phyloP scores from a whole-genome alignment of 371 early-diverging fungal species.

The Scutellospora calospora region DNA sequence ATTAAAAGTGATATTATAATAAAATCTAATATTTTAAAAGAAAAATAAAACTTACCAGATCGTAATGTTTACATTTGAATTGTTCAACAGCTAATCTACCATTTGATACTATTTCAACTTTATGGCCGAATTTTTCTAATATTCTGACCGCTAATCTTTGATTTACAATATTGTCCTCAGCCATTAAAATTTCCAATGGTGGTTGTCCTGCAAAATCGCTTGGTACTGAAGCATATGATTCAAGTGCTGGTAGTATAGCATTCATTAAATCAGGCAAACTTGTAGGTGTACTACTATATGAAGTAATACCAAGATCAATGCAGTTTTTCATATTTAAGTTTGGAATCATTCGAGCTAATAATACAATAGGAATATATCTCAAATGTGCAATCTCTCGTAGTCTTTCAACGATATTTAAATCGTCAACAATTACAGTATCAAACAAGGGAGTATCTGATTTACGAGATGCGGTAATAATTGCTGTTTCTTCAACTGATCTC shows the following conservation, averaged over 20 bases:
- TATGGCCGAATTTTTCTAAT: conserved; percentile 79
- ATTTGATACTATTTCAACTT: conserved; percentile 74
- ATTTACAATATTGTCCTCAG: conserved; percentile 87
- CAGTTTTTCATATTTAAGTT: conserved; percentile 67
- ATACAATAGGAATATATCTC: conserved; percentile 74
- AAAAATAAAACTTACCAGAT: conserved; percentile 52
- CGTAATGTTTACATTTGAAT: conserved; percentile 65
- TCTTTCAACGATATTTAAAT: conserved; percentile 60
- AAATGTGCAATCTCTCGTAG: conserved; percentile 62
- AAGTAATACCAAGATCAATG: conserved; percentile 70
- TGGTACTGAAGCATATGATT: conserved; percentile 67
- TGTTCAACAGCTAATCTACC: conserved; percentile 79
- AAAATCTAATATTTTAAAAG: neutral
- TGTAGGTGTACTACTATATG: conserved; percentile 68
- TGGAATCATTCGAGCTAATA: conserved; percentile 58
- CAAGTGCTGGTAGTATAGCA: conserved; percentile 73
- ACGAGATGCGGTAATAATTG: conserved; percentile 45
- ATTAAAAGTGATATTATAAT: neutral
- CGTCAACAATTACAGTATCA: conserved; percentile 65
- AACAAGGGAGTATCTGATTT: conserved; percentile 53
- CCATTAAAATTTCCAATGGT: conserved; percentile 74
- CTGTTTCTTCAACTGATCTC: conserved; percentile 55
- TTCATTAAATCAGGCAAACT: conserved; percentile 68
- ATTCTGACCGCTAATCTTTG: conserved; percentile 80
- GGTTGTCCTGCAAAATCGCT: conserved; percentile 58